These are phyloP conservation scores for Tricharina praecox DNA, from an alignment of 495 filamentous ascomycete species.

Conservation along the genomic window DNA sequence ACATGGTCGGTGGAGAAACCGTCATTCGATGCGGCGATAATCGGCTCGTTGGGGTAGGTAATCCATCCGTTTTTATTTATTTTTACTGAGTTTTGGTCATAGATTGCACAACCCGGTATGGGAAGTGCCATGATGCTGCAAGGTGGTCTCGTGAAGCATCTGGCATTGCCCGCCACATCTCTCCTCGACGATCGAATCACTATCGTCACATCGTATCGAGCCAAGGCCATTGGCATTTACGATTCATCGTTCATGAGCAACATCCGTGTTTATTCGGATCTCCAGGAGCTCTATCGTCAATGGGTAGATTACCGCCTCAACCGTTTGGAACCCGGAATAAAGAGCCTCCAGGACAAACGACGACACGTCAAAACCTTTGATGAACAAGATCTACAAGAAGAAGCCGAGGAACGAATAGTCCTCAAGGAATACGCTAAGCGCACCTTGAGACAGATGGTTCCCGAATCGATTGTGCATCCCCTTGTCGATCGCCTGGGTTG, in stretches of 20 bases:
- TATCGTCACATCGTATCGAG: slow-evolving; percentile 27
- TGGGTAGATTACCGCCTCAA: slow-evolving; percentile 24
- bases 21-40: slow-evolving; percentile 27
- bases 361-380: not conserved
- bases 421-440: slow-evolving; percentile 5
- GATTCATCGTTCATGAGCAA: slow-evolving; percentile 28
- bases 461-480: not conserved
- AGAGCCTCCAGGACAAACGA: slow-evolving; percentile 1
- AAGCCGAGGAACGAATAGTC: not conserved
- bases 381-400: not conserved
- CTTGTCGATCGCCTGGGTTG: slow-evolving; percentile 4
- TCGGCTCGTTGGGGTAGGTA: slow-evolving; percentile 20
- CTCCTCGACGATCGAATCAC: slow-evolving; percentile 27
- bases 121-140: slow-evolving; percentile 27
- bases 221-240: slow-evolving; percentile 18
- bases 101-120: slow-evolving; percentile 11
- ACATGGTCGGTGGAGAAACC: slow-evolving; percentile 29
- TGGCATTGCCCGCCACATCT: slow-evolving; percentile 25
- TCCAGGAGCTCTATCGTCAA: slow-evolving; percentile 22
- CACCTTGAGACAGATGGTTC: slow-evolving; percentile 10
- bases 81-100: too few relatives aligned
- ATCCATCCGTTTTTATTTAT: too few relatives aligned
- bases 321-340: slow-evolving; percentile 1
- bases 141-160: slow-evolving; percentile 27
- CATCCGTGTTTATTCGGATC: slow-evolving; percentile 25